These are phyloP conservation scores for Monosporascus sp. DNA, from an alignment of 2,329 filamentous ascomycete genomes.

Conservation along the genomic window DNA sequence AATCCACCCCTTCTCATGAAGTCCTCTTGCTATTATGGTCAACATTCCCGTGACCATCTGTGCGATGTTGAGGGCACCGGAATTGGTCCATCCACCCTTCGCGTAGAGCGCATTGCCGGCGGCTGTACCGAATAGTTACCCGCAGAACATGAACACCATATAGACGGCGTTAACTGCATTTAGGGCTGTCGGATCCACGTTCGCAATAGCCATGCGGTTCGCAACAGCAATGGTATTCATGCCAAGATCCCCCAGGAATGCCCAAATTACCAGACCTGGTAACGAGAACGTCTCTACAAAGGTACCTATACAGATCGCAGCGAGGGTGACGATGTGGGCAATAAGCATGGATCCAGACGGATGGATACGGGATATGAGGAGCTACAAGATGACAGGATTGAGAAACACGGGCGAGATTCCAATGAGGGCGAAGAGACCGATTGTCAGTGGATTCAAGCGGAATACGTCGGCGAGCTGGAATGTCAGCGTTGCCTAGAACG, in stretches of 20 bases:
- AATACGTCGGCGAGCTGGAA: constrained; percentile 24
- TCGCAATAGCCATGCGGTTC: constrained; percentile 25
- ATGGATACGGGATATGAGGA: constrained; percentile 19
- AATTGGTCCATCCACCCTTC: constrained; percentile 24
- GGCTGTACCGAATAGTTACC: constrained; percentile 27
- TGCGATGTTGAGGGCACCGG: constrained; percentile 25
- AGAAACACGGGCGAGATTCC: constrained; percentile 23
- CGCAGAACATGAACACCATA: constrained; percentile 28
- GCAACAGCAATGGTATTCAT: constrained; percentile 26
- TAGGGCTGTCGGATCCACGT: constrained; percentile 24
- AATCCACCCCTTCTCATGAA: constrained; percentile 25
- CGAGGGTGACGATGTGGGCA: constrained; percentile 12
- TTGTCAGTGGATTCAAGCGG: constrained; percentile 18
- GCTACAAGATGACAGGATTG: constrained; percentile 19
- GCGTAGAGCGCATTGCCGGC: constrained; percentile 27
- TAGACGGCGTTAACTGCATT: constrained; percentile 32
- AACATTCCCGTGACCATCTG: constrained; percentile 20
- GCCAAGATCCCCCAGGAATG: constrained; percentile 27
- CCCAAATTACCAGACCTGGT: constrained; percentile 26
- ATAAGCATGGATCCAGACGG: constrained; percentile 19
- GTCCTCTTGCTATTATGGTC: constrained; percentile 18
- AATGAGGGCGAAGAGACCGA: constrained; percentile 24
- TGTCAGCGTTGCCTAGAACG: constrained; percentile 42
- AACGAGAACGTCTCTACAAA: constrained; percentile 28
- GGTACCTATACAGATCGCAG: constrained; percentile 19